phyloP scores from a whole-genome alignment of 1,284 basidiomycete species.

The Inonotus obliquus region DNA sequence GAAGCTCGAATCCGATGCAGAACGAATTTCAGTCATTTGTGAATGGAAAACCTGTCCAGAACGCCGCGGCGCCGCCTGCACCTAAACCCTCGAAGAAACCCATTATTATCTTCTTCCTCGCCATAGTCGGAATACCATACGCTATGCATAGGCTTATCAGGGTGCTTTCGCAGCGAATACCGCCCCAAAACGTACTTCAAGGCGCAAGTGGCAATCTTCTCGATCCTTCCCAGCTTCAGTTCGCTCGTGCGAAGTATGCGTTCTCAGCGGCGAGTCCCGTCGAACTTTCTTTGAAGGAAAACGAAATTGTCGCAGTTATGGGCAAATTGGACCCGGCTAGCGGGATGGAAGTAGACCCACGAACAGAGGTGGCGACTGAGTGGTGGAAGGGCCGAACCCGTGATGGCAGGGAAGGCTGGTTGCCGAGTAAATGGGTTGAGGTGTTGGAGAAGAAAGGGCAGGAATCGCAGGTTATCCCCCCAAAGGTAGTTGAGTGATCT shows the following conservation, averaged over 20 bases:
- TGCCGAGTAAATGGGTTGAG: slow-evolving; percentile 89
- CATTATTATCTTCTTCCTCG: slow-evolving; percentile 90
- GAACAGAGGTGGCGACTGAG: slow-evolving; percentile 69
- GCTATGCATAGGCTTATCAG: slow-evolving; percentile 90
- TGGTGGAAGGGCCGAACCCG: slow-evolving; percentile 98
- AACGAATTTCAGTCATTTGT: slow-evolving; percentile 69
- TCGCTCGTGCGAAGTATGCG: slow-evolving; percentile 83
- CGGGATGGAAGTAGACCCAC: slow-evolving; percentile 67
- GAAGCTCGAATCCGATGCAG: slow-evolving; percentile 35
- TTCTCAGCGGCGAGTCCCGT: slow-evolving; percentile 73
- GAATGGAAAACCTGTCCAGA: slow-evolving; percentile 57
- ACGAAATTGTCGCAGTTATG: slow-evolving; percentile 94
- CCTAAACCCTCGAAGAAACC: slow-evolving; percentile 83
- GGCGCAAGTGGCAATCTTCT: slow-evolving; percentile 49
- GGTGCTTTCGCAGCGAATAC: slow-evolving; percentile 67
- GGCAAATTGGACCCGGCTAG: slow-evolving; percentile 73
- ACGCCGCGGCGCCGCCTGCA: slow-evolving; percentile 41
- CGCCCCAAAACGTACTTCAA: slow-evolving; percentile 26
- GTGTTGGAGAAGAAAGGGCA: slow-evolving; percentile 51
- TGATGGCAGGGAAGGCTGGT: slow-evolving; percentile 95
- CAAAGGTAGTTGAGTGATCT: slow-evolving; percentile 39
- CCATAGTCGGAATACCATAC: slow-evolving; percentile 92
- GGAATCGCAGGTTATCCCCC: slow-evolving; percentile 26
- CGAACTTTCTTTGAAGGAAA: slow-evolving; percentile 81
- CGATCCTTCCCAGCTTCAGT: slow-evolving; percentile 75